A percentile compares a stretch with the other conserved stretches of the same genome.
Conservation (phyloP, 2,329 filamentous ascomycete species). For the Ophiocordyceps camponoti-floridani region DNA sequence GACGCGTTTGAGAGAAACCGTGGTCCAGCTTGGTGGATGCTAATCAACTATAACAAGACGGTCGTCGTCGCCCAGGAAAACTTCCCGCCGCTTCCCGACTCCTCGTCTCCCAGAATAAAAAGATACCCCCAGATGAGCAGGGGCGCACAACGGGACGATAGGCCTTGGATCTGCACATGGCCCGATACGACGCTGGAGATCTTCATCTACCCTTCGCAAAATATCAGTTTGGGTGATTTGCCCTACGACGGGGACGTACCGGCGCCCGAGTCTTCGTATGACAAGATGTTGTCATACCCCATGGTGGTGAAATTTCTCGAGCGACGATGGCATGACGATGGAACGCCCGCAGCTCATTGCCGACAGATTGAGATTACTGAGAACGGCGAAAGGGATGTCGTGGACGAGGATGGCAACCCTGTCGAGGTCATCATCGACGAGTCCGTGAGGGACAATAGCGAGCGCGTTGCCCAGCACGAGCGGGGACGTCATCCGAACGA, state of each 20-base stretch:
- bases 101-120: constrained; percentile 4
- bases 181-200: constrained; percentile 34
- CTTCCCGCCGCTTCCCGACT: constrained; percentile 9
- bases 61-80: constrained; percentile 29
- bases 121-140: constrained; percentile 3
- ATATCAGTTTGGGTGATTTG: constrained; percentile 17
- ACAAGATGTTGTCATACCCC: constrained; percentile 23
- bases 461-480: not conserved
- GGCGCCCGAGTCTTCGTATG: constrained; percentile 1
- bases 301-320: constrained; percentile 37
- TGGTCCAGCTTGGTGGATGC: constrained; percentile 38
- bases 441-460: constrained; percentile 1
- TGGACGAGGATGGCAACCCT: constrained; percentile 18
- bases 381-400: constrained; percentile 15
- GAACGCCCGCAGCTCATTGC: constrained; percentile 22
- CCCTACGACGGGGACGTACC: constrained; percentile 3
- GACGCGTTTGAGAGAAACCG: constrained; percentile 28
- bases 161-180: constrained; percentile 42
- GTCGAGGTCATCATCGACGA: constrained; percentile 28
- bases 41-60: constrained; percentile 35
- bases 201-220: constrained; percentile 37
- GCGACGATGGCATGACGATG: constrained; percentile 20
- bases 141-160: constrained; percentile 25
- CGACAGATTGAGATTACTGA: constrained; percentile 27
- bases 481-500: constrained; percentile 2